Percentiles rank a stretch among this genome's conserved stretches.
Evolutionary conservation across 1,139 yeast species (phyloP).

Genomic region (Pichia sp.): DNA sequence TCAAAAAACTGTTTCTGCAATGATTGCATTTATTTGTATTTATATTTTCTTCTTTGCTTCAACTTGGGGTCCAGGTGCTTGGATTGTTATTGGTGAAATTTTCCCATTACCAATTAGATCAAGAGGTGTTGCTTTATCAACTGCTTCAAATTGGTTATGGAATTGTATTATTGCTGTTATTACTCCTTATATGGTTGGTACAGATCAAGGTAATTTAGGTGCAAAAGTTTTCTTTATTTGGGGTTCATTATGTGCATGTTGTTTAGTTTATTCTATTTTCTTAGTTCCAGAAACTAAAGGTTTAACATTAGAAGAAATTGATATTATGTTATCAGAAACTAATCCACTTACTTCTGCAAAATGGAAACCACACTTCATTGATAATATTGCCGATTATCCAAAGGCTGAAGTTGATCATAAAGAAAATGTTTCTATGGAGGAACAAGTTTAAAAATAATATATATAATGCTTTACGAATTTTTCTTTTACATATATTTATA

Average conservation of each 20-base stretch:
- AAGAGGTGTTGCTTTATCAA: slow-evolving; percentile 34
- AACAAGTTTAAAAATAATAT: background rate
- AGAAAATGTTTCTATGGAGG: slow-evolving; percentile 7
- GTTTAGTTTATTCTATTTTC: slow-evolving; percentile 42
- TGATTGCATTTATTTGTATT: slow-evolving; percentile 48
- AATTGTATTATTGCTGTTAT: slow-evolving; percentile 34
- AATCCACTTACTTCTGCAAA: slow-evolving; percentile 28
- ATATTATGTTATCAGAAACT: slow-evolving; percentile 33
- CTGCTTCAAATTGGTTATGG: slow-evolving; percentile 37
- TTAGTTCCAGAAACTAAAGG: slow-evolving; percentile 52
- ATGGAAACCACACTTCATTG: slow-evolving; percentile 28
- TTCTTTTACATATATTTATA: too few species aligned
- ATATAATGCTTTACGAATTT: too few species aligned
- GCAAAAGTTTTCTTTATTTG: slow-evolving; percentile 69
- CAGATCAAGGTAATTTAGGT: slow-evolving; percentile 56
- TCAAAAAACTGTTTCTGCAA: slow-evolving; percentile 28
- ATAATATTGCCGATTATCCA: slow-evolving; percentile 1
- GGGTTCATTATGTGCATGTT: slow-evolving; percentile 41
- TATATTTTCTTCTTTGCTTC: slow-evolving; percentile 54
- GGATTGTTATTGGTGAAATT: slow-evolving; percentile 54
- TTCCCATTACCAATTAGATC: slow-evolving; percentile 55
- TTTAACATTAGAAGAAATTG: slow-evolving; percentile 51
- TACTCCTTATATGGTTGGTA: slow-evolving; percentile 44
- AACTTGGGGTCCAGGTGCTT: slow-evolving; percentile 41
- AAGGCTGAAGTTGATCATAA: slow-evolving; percentile 8